Evolutionary conservation across 331 rosid genomes (phyloP).

Genomic region (Ulmus americana): DNA sequence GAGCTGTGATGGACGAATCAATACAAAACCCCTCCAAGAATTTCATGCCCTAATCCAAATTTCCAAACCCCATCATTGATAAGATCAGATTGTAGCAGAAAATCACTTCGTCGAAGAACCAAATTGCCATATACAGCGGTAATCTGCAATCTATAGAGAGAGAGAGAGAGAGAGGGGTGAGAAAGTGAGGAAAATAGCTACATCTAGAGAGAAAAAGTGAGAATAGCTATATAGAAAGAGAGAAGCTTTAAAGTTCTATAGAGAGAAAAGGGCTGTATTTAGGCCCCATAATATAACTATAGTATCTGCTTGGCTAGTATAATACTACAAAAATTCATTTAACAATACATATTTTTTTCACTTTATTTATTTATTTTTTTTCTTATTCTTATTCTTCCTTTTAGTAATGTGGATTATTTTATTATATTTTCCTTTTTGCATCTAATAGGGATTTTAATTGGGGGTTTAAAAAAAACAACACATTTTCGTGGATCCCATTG

Average conservation of each 20-base stretch:
- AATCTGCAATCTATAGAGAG: conserved; percentile 2
- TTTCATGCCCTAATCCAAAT: conserved; percentile 75
- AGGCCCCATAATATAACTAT: background rate
- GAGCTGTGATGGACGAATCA: conserved; percentile 44
- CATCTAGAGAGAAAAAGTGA: conserved; percentile 10
- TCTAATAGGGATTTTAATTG: conserved; percentile 28
- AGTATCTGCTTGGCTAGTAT: background rate
- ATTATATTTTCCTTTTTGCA: conserved; percentile 12
- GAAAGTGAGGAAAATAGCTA: background rate
- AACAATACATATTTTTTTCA: conserved; percentile 1
- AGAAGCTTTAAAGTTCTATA: background rate
- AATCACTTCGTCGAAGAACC: conserved; percentile 24
- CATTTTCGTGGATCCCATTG: conserved; percentile 38
- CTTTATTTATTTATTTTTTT: background rate
- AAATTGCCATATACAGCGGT: conserved; percentile 2
- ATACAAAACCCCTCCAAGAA: conserved; percentile 36
- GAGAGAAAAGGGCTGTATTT: background rate
- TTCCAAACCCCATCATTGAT: conserved; percentile 38
- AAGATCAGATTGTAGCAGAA: conserved; percentile 31
- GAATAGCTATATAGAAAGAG: conserved; percentile 16
- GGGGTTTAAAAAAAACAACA: conserved; percentile 26
- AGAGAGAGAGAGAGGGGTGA: conserved; percentile 8
- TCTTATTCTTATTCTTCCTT: conserved; percentile 2
- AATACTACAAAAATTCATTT: conserved; percentile 7
- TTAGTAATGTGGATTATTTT: conserved; percentile 10